These are phyloP conservation scores for Penicillium ucsense DNA, from an alignment of 495 filamentous ascomycete genomes.

Conservation along the genomic window DNA sequence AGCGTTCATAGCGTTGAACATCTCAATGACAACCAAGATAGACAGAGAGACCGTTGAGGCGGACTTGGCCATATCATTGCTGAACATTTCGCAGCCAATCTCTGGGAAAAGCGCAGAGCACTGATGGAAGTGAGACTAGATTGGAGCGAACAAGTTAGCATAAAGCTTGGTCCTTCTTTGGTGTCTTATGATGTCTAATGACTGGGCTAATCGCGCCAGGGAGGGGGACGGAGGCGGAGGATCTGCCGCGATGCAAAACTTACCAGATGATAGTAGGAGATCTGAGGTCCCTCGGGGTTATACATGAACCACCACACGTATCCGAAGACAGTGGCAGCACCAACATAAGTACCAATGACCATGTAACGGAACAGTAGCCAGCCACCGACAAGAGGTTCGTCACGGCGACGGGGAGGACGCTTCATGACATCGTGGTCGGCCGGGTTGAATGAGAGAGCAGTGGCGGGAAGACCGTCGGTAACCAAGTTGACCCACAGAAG, in stretches of 20 bases:
- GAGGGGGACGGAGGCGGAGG: too few species aligned
- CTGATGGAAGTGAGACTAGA: constrained; percentile 78
- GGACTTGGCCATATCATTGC: constrained; percentile 77
- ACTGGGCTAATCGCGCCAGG: too few species aligned
- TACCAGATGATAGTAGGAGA: constrained; percentile 82
- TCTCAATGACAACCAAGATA: constrained; percentile 94
- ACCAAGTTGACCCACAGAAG: constrained; percentile 98
- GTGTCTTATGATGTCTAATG: too few species aligned
- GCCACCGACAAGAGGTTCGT: constrained; percentile 81
- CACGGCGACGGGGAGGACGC: constrained; percentile 78
- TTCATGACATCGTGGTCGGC: constrained; percentile 96
- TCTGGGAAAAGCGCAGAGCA: constrained; percentile 81
- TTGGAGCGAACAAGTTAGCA: too few species aligned
- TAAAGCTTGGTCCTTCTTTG: too few species aligned
- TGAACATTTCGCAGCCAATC: constrained; percentile 92
- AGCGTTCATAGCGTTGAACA: constrained; percentile 99
- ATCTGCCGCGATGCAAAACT: constrained; percentile 9
- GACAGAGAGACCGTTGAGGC: constrained; percentile 93
- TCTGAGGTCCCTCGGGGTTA: constrained; percentile 83
- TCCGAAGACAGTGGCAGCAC: constrained; percentile 87
- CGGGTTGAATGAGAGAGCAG: constrained; percentile 94
- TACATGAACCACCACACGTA: constrained; percentile 99
- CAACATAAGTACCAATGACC: constrained; percentile 92
- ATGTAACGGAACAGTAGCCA: constrained; percentile 99
- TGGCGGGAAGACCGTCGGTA: constrained; percentile 94